Percentiles rank a stretch among this genome's conserved stretches.
These are phyloP conservation scores for Scytalidium lignicola DNA, from an alignment of 2,329 filamentous ascomycete genomes.

Conservation along the genomic window DNA sequence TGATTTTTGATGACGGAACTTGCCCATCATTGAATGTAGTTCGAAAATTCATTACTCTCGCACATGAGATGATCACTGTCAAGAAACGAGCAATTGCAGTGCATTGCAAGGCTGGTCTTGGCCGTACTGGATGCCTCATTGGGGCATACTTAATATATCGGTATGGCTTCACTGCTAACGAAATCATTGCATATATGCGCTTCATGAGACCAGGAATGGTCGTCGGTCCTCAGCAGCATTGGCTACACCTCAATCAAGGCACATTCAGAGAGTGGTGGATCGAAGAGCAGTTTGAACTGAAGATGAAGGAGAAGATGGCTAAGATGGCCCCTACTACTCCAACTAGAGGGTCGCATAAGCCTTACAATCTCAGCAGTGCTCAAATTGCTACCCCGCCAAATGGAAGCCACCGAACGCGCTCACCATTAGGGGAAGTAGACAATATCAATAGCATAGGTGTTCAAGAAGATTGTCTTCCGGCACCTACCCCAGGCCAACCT, in stretches of 20 bases:
- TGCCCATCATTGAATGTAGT: constrained; percentile 88
- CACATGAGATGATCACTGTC: constrained; percentile 88
- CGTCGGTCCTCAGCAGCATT: constrained; percentile 96
- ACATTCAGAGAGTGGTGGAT: constrained; percentile 98
- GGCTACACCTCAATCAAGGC: constrained; percentile 95
- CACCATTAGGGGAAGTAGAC: constrained; percentile 91
- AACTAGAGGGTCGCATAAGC: constrained; percentile 56
- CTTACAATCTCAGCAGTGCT: constrained; percentile 53
- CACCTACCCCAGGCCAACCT: constrained; percentile 91
- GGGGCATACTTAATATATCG: constrained; percentile 97
- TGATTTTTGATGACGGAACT: constrained; percentile 99
- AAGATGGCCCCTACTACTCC: constrained; percentile 49
- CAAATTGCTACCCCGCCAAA: constrained; percentile 83
- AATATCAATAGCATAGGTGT: constrained; percentile 66
- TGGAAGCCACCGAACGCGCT: constrained; percentile 66
- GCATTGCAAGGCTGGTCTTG: constrained; percentile 96
- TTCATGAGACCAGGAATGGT: constrained; percentile 99
- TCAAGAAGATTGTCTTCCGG: constrained; percentile 89
- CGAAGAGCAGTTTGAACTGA: constrained; percentile 50
- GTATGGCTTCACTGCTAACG: constrained; percentile 94
- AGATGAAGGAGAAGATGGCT: constrained; percentile 49
- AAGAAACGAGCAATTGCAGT: constrained; percentile 93
- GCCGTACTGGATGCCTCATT: constrained; percentile 91
- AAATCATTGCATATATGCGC: constrained; percentile 96
- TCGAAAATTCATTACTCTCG: constrained; percentile 88